A percentile compares a stretch with the other conserved stretches of the same genome.
These are phyloP conservation scores for Rubia peregrina DNA, from an alignment of 305 asterid species.

Conservation along the genomic window DNA sequence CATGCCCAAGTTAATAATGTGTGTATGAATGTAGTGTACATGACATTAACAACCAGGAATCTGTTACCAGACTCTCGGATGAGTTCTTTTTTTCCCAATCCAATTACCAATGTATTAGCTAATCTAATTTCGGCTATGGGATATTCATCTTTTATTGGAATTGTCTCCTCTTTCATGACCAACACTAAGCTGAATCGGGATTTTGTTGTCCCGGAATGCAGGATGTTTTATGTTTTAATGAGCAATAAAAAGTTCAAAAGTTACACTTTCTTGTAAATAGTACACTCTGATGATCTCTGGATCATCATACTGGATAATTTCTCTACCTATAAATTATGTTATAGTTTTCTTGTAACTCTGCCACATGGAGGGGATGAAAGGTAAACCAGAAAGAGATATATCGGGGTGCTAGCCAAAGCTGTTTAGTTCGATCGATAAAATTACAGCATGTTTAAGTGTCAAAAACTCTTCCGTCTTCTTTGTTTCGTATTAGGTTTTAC, in stretches of 20 bases:
- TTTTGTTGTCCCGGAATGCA: too few relatives aligned
- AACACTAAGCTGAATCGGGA: too few relatives aligned
- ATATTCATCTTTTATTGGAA: too few relatives aligned
- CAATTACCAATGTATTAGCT: too few relatives aligned
- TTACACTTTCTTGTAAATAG: not conserved
- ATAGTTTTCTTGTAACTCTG: constrained; percentile 4
- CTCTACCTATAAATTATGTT: not conserved
- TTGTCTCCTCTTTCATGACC: too few relatives aligned
- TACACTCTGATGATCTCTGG: not conserved
- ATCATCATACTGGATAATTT: not conserved
- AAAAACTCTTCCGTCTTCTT: not conserved
- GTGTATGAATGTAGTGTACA: too few relatives aligned
- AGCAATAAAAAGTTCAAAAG: not conserved
- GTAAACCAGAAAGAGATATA: not conserved
- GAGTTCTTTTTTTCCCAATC: too few relatives aligned
- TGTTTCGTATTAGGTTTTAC: constrained; percentile 18
- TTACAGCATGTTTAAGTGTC: not conserved
- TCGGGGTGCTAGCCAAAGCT: not conserved
- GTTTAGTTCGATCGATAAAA: not conserved
- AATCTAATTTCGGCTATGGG: too few relatives aligned
- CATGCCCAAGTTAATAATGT: too few relatives aligned
- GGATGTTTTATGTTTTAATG: not conserved
- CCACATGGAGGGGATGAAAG: not conserved
- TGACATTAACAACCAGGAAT: too few relatives aligned
- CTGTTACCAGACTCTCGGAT: too few relatives aligned